Percentiles rank a stretch among this genome's conserved stretches.
Evolutionary conservation across 768 basidiomycete genomes (phyloP).

Genomic region (Paxillus involutus): DNA sequence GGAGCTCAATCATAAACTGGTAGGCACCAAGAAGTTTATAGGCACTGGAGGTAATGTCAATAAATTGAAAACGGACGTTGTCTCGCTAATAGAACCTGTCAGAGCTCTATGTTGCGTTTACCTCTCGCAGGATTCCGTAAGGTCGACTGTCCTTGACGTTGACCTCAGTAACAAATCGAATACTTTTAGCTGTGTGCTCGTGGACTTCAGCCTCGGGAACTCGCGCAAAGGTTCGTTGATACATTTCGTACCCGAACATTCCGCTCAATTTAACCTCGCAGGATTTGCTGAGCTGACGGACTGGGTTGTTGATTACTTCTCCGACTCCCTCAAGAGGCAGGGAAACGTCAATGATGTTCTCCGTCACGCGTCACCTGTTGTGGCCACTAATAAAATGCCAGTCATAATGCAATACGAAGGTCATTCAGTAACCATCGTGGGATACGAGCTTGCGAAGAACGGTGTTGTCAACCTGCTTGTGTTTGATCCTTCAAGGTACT

Average conservation of each 20-base stretch:
- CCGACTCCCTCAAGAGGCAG: conserved; percentile 29
- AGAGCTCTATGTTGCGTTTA: conserved; percentile 82
- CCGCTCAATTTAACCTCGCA: conserved; percentile 14
- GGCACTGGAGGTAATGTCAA: conserved; percentile 66
- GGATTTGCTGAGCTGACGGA: conserved; percentile 52
- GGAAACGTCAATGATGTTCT: conserved; percentile 53
- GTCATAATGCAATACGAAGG: conserved; percentile 80
- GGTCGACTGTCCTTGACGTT: conserved; percentile 23
- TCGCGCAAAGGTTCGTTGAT: conserved; percentile 41
- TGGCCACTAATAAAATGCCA: conserved; percentile 68
- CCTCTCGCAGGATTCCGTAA: conserved; percentile 80
- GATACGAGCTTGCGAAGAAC: conserved; percentile 67
- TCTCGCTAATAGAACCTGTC: conserved; percentile 1
- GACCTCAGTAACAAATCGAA: background rate
- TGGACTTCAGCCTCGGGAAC: conserved; percentile 60
- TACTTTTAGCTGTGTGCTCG: conserved; percentile 49
- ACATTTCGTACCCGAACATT: background rate
- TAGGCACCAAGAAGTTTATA: conserved; percentile 71
- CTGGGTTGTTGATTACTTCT: conserved; percentile 81
- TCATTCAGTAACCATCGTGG: conserved; percentile 86
- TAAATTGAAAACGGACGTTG: background rate
- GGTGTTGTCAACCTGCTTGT: conserved; percentile 63
- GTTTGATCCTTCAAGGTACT: conserved; percentile 75
- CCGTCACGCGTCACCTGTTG: conserved; percentile 49
- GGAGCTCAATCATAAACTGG: conserved; percentile 51